These are phyloP conservation scores for Rhizoctonia solani DNA, from an alignment of 1,284 basidiomycete species.

Conservation along the genomic window DNA sequence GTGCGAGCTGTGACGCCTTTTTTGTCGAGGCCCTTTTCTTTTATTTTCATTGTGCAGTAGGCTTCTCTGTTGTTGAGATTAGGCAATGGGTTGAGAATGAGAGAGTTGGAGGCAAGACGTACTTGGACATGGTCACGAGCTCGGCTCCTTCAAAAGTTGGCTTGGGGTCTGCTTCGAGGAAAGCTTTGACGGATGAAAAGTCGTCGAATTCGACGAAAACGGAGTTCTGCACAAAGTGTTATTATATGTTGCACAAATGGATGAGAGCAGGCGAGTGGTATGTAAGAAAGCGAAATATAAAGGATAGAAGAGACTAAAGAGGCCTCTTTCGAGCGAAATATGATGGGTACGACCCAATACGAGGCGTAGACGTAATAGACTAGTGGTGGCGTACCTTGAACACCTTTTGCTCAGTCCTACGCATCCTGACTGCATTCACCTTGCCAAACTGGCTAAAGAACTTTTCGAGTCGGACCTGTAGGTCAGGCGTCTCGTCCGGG, in stretches of 20 bases:
- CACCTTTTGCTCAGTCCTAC: slow-evolving; percentile 69
- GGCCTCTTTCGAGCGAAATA: no score
- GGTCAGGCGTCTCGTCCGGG: slow-evolving; percentile 67
- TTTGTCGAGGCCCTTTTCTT: slow-evolving; percentile 81
- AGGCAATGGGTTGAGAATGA: not conserved
- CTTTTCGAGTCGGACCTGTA: slow-evolving; percentile 79
- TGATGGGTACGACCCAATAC: no score
- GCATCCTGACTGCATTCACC: slow-evolving; percentile 86
- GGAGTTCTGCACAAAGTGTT: slow-evolving; percentile 63
- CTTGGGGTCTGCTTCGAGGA: slow-evolving; percentile 79
- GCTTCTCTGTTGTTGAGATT: slow-evolving; percentile 61
- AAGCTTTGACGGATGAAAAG: slow-evolving; percentile 69
- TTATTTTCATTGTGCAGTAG: slow-evolving; percentile 97
- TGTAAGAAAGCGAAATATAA: no score
- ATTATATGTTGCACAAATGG: not conserved
- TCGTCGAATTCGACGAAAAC: slow-evolving; percentile 92
- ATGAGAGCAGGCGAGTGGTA: not conserved
- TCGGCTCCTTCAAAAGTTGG: slow-evolving; percentile 76
- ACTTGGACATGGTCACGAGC: slow-evolving; percentile 89
- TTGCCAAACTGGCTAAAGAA: slow-evolving; percentile 85
- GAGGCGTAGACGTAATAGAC: not conserved
- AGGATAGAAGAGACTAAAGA: no score
- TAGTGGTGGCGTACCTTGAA: slow-evolving; percentile 68
- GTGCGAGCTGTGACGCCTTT: slow-evolving; percentile 57
- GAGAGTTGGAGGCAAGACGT: slow-evolving; percentile 41